Evolutionary conservation across 805 yeast species (phyloP).

Genomic region (Kuraishia capsulata): DNA sequence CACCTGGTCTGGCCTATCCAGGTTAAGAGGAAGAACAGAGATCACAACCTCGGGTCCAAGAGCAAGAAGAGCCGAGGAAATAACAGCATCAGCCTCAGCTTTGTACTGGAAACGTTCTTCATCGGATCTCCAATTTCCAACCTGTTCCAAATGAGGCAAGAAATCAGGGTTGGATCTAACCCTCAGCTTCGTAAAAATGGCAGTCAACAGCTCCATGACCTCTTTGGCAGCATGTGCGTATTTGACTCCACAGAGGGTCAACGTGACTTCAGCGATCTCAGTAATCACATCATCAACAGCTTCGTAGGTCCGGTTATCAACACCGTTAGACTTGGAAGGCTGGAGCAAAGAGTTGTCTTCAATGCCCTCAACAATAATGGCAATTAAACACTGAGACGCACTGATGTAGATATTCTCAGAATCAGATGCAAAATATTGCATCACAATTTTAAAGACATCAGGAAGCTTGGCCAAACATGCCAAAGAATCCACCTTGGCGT

Average conservation of each 20-base stretch:
- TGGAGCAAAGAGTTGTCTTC: constrained; percentile 48
- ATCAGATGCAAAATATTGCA: constrained; percentile 62
- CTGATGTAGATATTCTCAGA: constrained; percentile 54
- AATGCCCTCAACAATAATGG: constrained; percentile 60
- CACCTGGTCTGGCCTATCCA: constrained; percentile 48
- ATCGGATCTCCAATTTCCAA: constrained; percentile 81
- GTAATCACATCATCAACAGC: constrained; percentile 43
- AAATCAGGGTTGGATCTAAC: constrained; percentile 65
- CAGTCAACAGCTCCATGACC: constrained; percentile 57
- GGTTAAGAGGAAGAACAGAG: constrained; percentile 67
- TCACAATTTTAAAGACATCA: constrained; percentile 42
- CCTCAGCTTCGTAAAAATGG: constrained; percentile 54
- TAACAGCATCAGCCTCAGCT: constrained; percentile 69
- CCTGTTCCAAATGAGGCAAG: constrained; percentile 51
- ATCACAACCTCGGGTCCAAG: constrained; percentile 85
- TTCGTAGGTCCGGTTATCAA: constrained; percentile 44
- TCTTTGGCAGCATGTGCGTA: constrained; percentile 72
- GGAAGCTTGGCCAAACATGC: constrained; percentile 51
- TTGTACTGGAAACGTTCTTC: constrained; percentile 63
- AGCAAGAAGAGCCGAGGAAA: constrained; percentile 68
- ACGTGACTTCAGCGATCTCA: constrained; percentile 40
- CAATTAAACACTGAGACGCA: constrained; percentile 81
- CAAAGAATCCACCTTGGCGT: constrained; percentile 37
- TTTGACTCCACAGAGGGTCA: constrained; percentile 56
- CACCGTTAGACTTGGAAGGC: constrained; percentile 27